These are phyloP conservation scores for Scytalidium lignicola DNA, from an alignment of 2,329 filamentous ascomycete species.

Conservation along the genomic window DNA sequence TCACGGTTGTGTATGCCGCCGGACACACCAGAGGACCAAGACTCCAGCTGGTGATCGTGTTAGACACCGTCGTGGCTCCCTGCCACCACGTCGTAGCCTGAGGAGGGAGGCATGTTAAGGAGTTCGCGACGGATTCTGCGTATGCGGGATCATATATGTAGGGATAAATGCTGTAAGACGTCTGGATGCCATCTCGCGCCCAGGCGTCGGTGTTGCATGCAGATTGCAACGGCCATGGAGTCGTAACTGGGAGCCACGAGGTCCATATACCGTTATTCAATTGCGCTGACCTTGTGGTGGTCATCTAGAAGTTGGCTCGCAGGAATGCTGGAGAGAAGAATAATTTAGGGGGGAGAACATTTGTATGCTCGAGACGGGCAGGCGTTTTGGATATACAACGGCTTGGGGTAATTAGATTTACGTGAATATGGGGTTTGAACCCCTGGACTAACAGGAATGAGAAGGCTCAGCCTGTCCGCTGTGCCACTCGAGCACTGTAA, in stretches of 20 bases:
- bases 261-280: constrained; percentile 6
- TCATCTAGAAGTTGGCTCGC: neutral
- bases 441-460: too few relatives aligned
- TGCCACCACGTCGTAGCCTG: constrained; percentile 5
- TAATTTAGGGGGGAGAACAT: too few relatives aligned
- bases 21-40: constrained; percentile 2
- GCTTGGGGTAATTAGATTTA: too few relatives aligned
- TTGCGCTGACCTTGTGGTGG: constrained; percentile 1
- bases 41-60: neutral
- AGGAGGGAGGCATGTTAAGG: constrained; percentile 6
- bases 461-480: too few relatives aligned
- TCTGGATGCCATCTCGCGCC: neutral
- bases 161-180: neutral
- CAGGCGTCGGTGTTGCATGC: neutral
- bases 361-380: too few relatives aligned
- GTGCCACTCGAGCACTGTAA: too few relatives aligned
- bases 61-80: neutral
- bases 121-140: constrained; percentile 1
- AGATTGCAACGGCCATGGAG: constrained; percentile 2
- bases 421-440: too few relatives aligned
- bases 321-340: too few relatives aligned
- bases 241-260: constrained; percentile 4
- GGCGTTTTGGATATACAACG: too few relatives aligned
- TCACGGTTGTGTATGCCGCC: constrained; percentile 3
- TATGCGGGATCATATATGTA: constrained; percentile 7